Evolutionary conservation across 2,329 filamentous ascomycete species (phyloP), one percentile per base, ranked within the genome.

Genomic region (Colletotrichum sp.): DNA sequence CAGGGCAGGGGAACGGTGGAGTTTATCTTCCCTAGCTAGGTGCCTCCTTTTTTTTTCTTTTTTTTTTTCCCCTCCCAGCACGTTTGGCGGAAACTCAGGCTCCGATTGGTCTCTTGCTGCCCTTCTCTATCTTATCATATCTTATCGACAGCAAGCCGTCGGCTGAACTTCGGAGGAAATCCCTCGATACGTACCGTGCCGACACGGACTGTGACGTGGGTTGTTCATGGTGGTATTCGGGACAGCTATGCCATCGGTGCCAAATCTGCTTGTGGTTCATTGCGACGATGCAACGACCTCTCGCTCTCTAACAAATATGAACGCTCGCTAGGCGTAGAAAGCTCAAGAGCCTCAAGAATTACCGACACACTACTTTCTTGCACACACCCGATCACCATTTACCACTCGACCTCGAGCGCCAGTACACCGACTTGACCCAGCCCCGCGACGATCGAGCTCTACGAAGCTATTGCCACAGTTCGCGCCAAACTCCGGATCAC

Each of bases 1-100:
- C 73, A 75, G 69, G 73, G 74, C 74, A 76, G 64, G 65, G 65
- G 65, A 60, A 39, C 30, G 56, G 74, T 76, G 74, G 74, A 64
- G 70, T 60, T 39, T 64, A 36, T 65, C 28, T 61, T 74, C 56
- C 70, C 34, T 65, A 36, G 58, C 28, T 61, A 22, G 22, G 22
- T 22, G 70, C 64, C 70, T 52, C 60, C 68, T 72, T 34, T 75
- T 18, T 36, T 64, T 60, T 56, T 66, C 18, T 30, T 58, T 52
- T 43, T 66, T 32, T 30, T 16, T 18, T 13, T 16, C 6, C 3
- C 52, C 22, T 15, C 25, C 39, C 18, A 3, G 55, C 22, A 28
- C 8, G 22, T 58, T 9, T 39, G 25, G 56, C 56, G 39, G 55
- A 58, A 22, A 16, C n/a, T 8, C 25, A 60, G 16, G 55, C 34